These are phyloP conservation scores for Auricularia auricula-judae DNA, from an alignment of 768 basidiomycete species.

Conservation along the genomic window DNA sequence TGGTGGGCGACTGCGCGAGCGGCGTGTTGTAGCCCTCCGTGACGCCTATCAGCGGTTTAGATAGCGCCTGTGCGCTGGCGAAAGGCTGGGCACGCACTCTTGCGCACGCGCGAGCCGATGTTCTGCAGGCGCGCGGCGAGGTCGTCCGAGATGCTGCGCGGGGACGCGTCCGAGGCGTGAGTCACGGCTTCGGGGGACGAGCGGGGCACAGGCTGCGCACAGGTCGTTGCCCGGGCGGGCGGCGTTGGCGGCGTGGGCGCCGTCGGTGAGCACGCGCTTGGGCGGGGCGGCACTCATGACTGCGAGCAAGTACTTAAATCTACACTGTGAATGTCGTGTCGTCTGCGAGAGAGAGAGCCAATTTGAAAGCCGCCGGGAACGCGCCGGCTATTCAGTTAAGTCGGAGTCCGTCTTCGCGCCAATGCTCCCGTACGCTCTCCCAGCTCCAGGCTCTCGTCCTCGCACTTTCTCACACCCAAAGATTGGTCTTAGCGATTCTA, in stretches of 20 bases:
- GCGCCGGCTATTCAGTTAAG: too few relatives aligned
- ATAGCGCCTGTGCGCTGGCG: conserved; percentile 7
- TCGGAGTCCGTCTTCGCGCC: too few relatives aligned
- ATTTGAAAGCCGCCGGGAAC: too few relatives aligned
- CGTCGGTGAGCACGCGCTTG: conserved; percentile 27
- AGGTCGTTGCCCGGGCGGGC: conserved; percentile 11
- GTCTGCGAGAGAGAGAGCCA: too few relatives aligned
- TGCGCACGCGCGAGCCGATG: conserved; percentile 47
- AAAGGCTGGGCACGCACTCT: conserved; percentile 32
- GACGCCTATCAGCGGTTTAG: conserved; percentile 36
- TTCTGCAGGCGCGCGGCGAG: conserved; percentile 43
- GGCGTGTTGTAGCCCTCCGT: conserved; percentile 43
- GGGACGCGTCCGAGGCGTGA: conserved; percentile 4
- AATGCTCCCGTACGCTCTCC: too few relatives aligned
- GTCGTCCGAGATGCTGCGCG: conserved; percentile 34
- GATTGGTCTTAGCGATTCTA: too few relatives aligned
- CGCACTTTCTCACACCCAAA: too few relatives aligned
- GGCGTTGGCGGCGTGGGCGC: conserved; percentile 16
- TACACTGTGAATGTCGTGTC: too few relatives aligned
- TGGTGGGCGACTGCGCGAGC: conserved; percentile 13
- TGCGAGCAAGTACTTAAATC: too few relatives aligned
- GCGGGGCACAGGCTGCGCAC: conserved; percentile 14
- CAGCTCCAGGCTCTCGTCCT: too few relatives aligned
- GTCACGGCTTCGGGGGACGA: conserved; percentile 4
- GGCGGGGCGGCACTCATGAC: conserved; percentile 8